Conservation (phyloP, 768 basidiomycete genomes). For the Lactarius deliciosus region DNA sequence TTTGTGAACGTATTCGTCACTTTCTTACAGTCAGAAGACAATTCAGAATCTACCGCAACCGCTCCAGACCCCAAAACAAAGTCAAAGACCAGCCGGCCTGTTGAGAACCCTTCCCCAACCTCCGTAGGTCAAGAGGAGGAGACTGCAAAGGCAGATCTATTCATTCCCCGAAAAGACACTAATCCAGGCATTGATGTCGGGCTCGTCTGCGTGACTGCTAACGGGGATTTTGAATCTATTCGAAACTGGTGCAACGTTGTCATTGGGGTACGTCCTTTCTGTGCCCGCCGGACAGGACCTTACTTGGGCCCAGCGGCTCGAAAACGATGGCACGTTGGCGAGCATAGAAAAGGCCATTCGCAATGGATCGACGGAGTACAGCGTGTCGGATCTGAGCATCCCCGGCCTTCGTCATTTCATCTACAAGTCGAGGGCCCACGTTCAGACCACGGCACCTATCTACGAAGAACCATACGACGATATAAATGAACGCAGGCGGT, state of each 20-base stretch:
- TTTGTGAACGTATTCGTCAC: conserved; percentile 92
- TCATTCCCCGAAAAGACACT: conserved; percentile 1
- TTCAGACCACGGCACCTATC: conserved; percentile 84
- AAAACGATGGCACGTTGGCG: conserved; percentile 54
- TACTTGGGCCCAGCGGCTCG: conserved; percentile 53
- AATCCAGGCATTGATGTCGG: conserved; percentile 38
- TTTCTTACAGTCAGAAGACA: conserved; percentile 47
- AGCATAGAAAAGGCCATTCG: conserved; percentile 50
- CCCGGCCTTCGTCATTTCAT: conserved; percentile 92
- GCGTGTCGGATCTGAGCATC: conserved; percentile 74
- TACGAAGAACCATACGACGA: conserved; percentile 85
- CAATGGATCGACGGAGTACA: conserved; percentile 58
- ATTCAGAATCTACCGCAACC: conserved; percentile 1
- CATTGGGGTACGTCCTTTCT: conserved; percentile 46
- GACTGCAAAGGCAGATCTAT: neutral
- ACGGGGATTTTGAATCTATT: conserved; percentile 83
- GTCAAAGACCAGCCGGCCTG: conserved; percentile 1
- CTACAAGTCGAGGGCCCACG: conserved; percentile 87
- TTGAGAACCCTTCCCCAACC: conserved; percentile 6
- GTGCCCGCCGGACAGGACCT: neutral
- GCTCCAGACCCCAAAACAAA: conserved; percentile 16
- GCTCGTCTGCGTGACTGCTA: conserved; percentile 77
- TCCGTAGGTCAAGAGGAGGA: conserved; percentile 4
- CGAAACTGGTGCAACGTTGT: conserved; percentile 72
- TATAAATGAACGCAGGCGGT: conserved; percentile 61